Evolutionary conservation across 75 land plant species (phyloP).

Genomic region (Pinus taeda): DNA sequence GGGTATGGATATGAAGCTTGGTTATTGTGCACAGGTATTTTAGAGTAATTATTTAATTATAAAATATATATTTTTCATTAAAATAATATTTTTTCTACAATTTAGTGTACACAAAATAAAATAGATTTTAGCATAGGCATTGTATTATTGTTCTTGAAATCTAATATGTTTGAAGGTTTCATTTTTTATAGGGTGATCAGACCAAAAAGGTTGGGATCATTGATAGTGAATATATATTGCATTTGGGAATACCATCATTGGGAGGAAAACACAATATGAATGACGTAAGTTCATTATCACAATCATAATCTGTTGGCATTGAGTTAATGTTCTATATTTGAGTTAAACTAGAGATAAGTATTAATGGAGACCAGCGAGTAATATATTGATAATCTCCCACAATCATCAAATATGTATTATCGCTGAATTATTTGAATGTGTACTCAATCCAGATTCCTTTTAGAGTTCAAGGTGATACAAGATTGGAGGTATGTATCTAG

Average conservation of each 20-base stretch:
- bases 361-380: too few species aligned
- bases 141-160: too few species aligned
- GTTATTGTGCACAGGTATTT: conserved; percentile 77
- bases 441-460: neutral
- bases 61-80: too few species aligned
- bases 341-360: too few species aligned
- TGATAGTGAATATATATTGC: conserved; percentile 69
- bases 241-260: conserved; percentile 74
- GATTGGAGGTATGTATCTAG: neutral
- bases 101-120: too few species aligned
- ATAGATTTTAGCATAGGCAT: too few species aligned
- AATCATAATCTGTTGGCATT: too few species aligned
- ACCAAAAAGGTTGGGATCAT: conserved; percentile 77
- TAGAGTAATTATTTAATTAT: too few species aligned
- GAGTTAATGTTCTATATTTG: too few species aligned
- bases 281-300: neutral
- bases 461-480: neutral
- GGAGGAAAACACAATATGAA: conserved; percentile 32
- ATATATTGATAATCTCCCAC: too few species aligned
- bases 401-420: neutral
- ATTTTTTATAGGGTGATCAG: conserved; percentile 60
- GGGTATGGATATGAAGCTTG: conserved; percentile 85
- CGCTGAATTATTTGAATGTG: neutral
- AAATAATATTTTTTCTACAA: too few species aligned
- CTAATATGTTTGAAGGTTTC: neutral